These are phyloP conservation scores for Suillus lakei DNA, from an alignment of 768 basidiomycete genomes.

Conservation along the genomic window DNA sequence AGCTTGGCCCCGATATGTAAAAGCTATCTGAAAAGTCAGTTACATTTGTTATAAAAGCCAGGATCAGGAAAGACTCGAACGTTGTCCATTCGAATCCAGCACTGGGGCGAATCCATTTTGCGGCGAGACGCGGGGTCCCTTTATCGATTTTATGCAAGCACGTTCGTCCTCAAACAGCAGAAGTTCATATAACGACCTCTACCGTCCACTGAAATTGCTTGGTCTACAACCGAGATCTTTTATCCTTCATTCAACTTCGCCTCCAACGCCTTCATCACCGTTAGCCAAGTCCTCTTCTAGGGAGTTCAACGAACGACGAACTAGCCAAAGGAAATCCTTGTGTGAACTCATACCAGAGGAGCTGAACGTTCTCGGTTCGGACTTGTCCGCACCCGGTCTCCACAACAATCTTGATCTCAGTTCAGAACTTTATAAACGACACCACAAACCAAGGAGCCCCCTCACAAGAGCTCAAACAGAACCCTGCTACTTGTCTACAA, in stretches of 20 bases:
- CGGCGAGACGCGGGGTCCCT: slow-evolving; percentile 16
- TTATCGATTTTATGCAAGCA: slow-evolving; percentile 36
- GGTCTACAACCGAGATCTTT: slow-evolving; percentile 9
- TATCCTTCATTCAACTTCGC: slow-evolving; percentile 12
- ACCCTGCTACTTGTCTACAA: slow-evolving; percentile 64
- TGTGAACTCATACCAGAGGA: slow-evolving; percentile 40
- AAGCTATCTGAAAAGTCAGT: slow-evolving; percentile 23
- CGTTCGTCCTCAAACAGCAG: slow-evolving; percentile 34
- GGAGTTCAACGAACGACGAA: slow-evolving; percentile 17
- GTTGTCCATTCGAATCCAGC: slow-evolving; percentile 15
- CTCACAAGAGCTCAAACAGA: slow-evolving; percentile 51
- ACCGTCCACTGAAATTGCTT: slow-evolving; percentile 17
- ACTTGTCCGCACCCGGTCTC: slow-evolving; percentile 35
- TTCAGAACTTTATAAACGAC: slow-evolving; percentile 58
- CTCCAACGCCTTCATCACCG: slow-evolving; percentile 24
- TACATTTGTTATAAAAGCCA: slow-evolving; percentile 36
- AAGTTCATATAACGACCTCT: slow-evolving; percentile 22
- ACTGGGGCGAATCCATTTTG: not conserved
- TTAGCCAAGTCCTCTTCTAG: slow-evolving; percentile 21
- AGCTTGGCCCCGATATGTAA: slow-evolving; percentile 34
- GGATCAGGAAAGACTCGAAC: slow-evolving; percentile 10
- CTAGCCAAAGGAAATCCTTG: slow-evolving; percentile 22
- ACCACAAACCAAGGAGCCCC: slow-evolving; percentile 58
- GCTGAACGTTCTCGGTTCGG: slow-evolving; percentile 28
- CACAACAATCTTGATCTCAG: slow-evolving; percentile 39